Base-by-base conservation (phyloP, 768 basidiomycete genomes). In the Aureoboletus auriporus region DNA sequence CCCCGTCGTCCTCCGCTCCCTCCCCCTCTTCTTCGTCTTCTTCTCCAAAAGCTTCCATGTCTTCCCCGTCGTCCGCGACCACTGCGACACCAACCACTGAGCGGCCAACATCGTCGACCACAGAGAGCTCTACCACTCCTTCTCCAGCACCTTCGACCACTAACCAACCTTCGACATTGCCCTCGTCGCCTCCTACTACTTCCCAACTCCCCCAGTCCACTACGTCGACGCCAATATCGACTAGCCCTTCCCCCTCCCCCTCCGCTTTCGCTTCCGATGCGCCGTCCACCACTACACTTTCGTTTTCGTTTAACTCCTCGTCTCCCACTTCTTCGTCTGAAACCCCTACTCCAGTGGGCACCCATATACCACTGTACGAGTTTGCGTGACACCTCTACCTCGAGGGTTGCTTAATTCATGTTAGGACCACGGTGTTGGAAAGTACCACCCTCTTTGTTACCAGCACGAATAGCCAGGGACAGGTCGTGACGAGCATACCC, bases 381-480 rank as follows among this genome's bases (percentile, higher is more conserved):
- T 56, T 55, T 47, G 55, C 46, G 48, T 52, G 44, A 53, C 50
- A 46, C 43, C 42, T 26, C 34, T 17, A 14, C 17, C 28, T 43
- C 37, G 16, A 42, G n/a, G 26, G 34, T 46, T 14, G 16, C 54
- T 69, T 39, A 49, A 50, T 35, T 27, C 23, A 44, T 51, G 40
- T 50, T 58, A 86, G 83, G 47, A 73, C 75, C 20, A 84, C 79
- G 2, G 62, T 65, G 9, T 68, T 82, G 44, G 63, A 66, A 48
- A 77, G 71, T 27, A 66, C 65, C 20, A 78, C 78, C 1, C 68
- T 84, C 10, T 77, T 75, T 49, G 52, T 85, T 26, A 77, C 75
- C 10, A 83, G 82, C 1, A 87, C 83, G n/a, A 75, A 86, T 58
- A 70, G 66, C 52, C 60, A 62, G 36, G 86, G 86, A 27, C 64